A percentile compares a stretch with the other conserved stretches of the same genome.
These are phyloP conservation scores for Trichosanthes cucumerina DNA, from an alignment of 306 rosid species.

Conservation along the genomic window DNA sequence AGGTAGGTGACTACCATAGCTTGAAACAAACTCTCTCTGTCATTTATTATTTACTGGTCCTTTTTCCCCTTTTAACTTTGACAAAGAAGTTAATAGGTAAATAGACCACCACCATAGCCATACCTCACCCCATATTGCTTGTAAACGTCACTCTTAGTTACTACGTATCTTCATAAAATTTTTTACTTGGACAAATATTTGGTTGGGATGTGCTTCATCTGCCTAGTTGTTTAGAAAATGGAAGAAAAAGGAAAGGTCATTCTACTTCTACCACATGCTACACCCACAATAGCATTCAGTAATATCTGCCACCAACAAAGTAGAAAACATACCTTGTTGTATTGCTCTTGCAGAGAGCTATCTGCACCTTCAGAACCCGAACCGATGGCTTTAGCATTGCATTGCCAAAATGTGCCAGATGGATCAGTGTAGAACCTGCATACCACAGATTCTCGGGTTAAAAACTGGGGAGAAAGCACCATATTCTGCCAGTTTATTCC, in stretches of 20 bases:
- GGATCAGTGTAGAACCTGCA: slow-evolving; percentile 93
- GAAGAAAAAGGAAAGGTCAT: neutral
- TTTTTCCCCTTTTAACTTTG: neutral
- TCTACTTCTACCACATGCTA: neutral
- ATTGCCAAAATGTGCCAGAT: slow-evolving; percentile 99
- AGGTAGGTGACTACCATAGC: no score
- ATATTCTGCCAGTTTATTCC: neutral
- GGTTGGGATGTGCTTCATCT: neutral
- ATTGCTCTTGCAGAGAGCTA: slow-evolving; percentile 96
- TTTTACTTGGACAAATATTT: neutral
- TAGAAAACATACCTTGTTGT: slow-evolving; percentile 58
- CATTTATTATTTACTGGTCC: neutral
- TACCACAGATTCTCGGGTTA: slow-evolving; percentile 10
- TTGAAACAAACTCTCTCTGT: no score
- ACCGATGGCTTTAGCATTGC: slow-evolving; percentile 97
- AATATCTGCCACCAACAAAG: neutral
- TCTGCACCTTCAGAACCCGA: slow-evolving; percentile 99
- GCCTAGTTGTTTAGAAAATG: neutral
- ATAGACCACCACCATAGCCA: neutral
- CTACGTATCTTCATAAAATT: neutral
- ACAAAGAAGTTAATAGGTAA: neutral
- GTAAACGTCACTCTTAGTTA: neutral
- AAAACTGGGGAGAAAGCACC: neutral
- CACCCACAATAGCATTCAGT: neutral
- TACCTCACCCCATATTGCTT: neutral